Percentiles rank a stretch among this genome's conserved stretches.
Conservation (phyloP, 805 yeast genomes). For the Sugiyamaella mastotermitis region DNA sequence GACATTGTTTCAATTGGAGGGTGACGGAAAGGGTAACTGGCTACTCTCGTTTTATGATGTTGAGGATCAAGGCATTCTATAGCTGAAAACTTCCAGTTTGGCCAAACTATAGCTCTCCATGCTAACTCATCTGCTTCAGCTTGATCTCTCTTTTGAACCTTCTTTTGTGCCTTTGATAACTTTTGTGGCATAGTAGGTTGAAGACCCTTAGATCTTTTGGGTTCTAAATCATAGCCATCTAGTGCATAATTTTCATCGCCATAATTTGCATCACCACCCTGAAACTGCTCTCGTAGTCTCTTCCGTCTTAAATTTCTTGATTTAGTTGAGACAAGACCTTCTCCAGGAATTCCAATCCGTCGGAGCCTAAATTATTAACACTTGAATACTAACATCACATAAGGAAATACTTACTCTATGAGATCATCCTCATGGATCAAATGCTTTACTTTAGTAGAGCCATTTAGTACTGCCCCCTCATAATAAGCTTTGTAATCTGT, state of each 20-base stretch:
- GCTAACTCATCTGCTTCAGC: too few relatives aligned
- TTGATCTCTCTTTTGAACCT: too few relatives aligned
- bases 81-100: slow-evolving; percentile 6
- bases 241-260: neutral
- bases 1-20: neutral
- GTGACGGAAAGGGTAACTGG: slow-evolving; percentile 12
- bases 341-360: slow-evolving; percentile 5
- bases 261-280: slow-evolving; percentile 3
- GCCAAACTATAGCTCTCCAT: slow-evolving; percentile 6
- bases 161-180: too few relatives aligned
- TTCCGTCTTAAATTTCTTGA: slow-evolving; percentile 7
- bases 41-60: slow-evolving; percentile 3
- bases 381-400: too few relatives aligned
- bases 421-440: slow-evolving; percentile 5
- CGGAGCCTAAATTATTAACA: neutral
- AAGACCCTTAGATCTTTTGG: too few relatives aligned
- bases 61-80: slow-evolving; percentile 14
- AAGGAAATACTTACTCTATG: slow-evolving; percentile 1
- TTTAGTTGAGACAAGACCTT: slow-evolving; percentile 8
- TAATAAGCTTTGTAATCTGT: slow-evolving; percentile 2
- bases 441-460: slow-evolving; percentile 1
- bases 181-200: too few relatives aligned
- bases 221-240: neutral
- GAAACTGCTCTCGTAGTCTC: slow-evolving; percentile 2
- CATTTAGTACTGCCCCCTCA: slow-evolving; percentile 7